Percentiles rank a stretch among this genome's conserved stretches.
These are phyloP conservation scores for Penicillium sp. DNA, from an alignment of 2,329 filamentous ascomycete species.

Conservation along the genomic window DNA sequence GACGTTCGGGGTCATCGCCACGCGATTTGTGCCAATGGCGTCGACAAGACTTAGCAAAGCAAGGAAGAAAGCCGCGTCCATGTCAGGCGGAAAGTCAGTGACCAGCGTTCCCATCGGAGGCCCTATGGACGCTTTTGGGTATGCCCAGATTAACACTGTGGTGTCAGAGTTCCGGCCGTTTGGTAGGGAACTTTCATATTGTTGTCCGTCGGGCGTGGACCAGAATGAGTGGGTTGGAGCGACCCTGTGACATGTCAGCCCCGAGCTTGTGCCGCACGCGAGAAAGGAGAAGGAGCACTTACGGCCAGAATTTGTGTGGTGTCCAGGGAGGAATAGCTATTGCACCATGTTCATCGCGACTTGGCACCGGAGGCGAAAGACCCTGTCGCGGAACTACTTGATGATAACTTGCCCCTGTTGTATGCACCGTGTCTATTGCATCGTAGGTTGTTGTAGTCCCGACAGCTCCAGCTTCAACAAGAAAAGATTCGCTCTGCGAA, in stretches of 20 bases:
- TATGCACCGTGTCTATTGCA: constrained; percentile 14
- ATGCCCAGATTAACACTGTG: constrained; percentile 8
- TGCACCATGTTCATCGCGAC: background rate
- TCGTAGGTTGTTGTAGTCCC: constrained; percentile 16
- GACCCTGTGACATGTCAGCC: background rate
- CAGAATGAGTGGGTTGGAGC: constrained; percentile 14
- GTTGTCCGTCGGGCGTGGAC: constrained; percentile 4
- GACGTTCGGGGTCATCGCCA: constrained; percentile 2
- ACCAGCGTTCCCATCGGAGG: background rate
- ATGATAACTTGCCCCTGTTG: background rate
- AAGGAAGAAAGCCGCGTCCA: constrained; percentile 17
- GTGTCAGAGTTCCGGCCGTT: constrained; percentile 10
- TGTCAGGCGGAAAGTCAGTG: constrained; percentile 15
- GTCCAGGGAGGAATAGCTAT: constrained; percentile 8
- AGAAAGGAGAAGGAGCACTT: background rate
- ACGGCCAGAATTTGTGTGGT: constrained; percentile 18
- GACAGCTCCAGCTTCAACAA: constrained; percentile 9
- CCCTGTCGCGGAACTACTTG: constrained; percentile 1
- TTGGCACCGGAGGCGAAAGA: constrained; percentile 3
- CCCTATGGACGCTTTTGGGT: background rate
- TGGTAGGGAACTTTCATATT: constrained; percentile 3
- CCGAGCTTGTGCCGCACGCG: background rate
- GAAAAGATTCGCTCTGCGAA: constrained; percentile 13
- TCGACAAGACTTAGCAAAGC: constrained; percentile 10
- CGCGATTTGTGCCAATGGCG: constrained; percentile 1